A percentile compares a stretch with the other conserved stretches of the same genome.
These are phyloP conservation scores for Colletotrichum magnum DNA, from an alignment of 2,329 filamentous ascomycete genomes.

Conservation along the genomic window DNA sequence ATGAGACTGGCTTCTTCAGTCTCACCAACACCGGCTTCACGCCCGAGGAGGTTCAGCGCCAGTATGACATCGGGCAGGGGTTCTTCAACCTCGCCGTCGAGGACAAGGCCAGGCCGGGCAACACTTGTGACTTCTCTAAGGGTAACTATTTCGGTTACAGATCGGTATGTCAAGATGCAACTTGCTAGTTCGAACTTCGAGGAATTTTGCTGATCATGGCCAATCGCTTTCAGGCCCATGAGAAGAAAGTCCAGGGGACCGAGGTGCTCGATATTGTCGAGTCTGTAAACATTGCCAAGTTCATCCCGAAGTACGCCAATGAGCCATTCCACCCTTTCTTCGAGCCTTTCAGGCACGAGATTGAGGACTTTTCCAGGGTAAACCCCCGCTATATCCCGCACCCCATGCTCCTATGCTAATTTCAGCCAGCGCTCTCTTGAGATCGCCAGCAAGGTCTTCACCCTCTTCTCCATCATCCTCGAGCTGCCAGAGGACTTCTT, in stretches of 20 bases:
- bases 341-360: slow-evolving; percentile 58
- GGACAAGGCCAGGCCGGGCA: slow-evolving; percentile 62
- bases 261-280: slow-evolving; percentile 63
- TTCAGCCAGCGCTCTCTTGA: slow-evolving; percentile 50
- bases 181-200: not conserved
- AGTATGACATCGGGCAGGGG: slow-evolving; percentile 67
- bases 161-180: slow-evolving; percentile 42
- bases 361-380: slow-evolving; percentile 64
- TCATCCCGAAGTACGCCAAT: slow-evolving; percentile 55
- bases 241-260: slow-evolving; percentile 47
- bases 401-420: slow-evolving; percentile 50
- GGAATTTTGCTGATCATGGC: not conserved
- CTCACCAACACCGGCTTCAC: slow-evolving; percentile 67
- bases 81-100: slow-evolving; percentile 65
- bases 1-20: slow-evolving; percentile 64
- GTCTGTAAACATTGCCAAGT: slow-evolving; percentile 69
- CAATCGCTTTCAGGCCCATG: slow-evolving; percentile 45
- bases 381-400: slow-evolving; percentile 45
- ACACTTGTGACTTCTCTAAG: slow-evolving; percentile 57
- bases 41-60: slow-evolving; percentile 65
- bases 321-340: slow-evolving; percentile 55
- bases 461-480: slow-evolving; percentile 61
- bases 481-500: slow-evolving; percentile 68
- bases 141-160: slow-evolving; percentile 66
- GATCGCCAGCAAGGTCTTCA: slow-evolving; percentile 46